Conservation (phyloP, 1,284 basidiomycete genomes). For the Takashimella koratensis region DNA sequence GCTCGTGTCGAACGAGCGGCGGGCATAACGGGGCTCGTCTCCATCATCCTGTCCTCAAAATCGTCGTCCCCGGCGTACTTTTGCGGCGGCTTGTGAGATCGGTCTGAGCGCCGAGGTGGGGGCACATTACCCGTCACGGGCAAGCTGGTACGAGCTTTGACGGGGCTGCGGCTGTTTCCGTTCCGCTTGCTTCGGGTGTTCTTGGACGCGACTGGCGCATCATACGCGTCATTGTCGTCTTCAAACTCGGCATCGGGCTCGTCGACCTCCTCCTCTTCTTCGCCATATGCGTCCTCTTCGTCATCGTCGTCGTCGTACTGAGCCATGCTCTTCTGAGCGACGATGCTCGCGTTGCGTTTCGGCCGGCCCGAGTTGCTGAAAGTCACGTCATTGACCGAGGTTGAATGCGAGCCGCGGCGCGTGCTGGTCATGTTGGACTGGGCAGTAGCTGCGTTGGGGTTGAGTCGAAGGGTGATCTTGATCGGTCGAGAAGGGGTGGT, state of each 20-base stretch:
- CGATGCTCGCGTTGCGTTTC: not conserved
- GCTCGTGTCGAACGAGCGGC: conserved; percentile 4
- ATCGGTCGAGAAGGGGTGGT: conserved; percentile 2
- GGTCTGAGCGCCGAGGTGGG: conserved; percentile 45
- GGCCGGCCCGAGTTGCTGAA: not conserved
- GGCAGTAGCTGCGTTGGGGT: not conserved
- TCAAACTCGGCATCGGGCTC: conserved; percentile 11
- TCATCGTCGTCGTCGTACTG: conserved; percentile 23
- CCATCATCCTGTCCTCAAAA: conserved; percentile 27
- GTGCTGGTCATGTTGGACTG: conserved; percentile 3
- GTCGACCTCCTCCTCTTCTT: conserved; percentile 7
- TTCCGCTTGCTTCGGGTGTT: not conserved
- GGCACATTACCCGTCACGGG: not conserved
- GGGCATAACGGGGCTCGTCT: conserved; percentile 13
- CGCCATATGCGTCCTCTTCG: conserved; percentile 16
- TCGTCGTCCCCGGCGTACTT: conserved; percentile 29
- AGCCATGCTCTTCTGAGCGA: conserved; percentile 6
- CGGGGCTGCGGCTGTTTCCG: not conserved
- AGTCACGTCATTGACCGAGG: not conserved
- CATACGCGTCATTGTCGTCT: conserved; percentile 10
- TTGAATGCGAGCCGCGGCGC: not conserved
- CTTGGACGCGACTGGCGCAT: not conserved
- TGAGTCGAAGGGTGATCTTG: conserved; percentile 21
- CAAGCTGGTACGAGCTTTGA: not conserved
- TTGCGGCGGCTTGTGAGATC: conserved; percentile 52